phyloP scores from a whole-genome alignment of 2,329 filamentous ascomycete genomes.

The Aspergillus pseudoglaucus region DNA sequence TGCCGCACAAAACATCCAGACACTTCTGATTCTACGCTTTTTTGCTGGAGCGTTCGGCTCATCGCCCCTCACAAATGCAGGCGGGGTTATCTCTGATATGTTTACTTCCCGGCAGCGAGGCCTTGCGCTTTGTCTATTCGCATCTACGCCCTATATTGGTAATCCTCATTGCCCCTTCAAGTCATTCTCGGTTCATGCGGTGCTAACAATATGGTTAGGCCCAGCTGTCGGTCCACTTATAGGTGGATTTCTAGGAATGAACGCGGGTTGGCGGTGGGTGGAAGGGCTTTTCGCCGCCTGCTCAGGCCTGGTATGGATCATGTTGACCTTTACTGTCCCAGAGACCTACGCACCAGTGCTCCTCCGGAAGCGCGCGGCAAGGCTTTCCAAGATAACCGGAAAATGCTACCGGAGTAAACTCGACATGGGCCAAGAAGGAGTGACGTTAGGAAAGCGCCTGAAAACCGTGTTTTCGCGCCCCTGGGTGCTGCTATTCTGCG shows the following conservation, averaged over 20 bases:
- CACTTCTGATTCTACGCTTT: constrained; percentile 59
- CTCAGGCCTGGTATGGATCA: constrained; percentile 49
- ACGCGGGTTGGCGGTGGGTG: constrained; percentile 61
- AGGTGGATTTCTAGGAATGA: constrained; percentile 57
- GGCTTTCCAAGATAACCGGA: constrained; percentile 40
- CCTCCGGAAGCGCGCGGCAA: constrained; percentile 40
- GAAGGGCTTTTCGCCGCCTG: constrained; percentile 55
- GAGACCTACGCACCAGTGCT: constrained; percentile 41
- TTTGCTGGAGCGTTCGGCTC: constrained; percentile 56
- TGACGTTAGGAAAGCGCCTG: constrained; percentile 19
- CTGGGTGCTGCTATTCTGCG: constrained; percentile 38
- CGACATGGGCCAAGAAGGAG: constrained; percentile 6
- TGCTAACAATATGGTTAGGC: constrained; percentile 27
- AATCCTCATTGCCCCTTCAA: background rate
- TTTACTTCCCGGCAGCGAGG: constrained; percentile 47
- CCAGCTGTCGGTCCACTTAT: constrained; percentile 57
- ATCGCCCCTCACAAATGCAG: constrained; percentile 53
- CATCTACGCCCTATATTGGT: constrained; percentile 55
- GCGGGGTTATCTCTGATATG: constrained; percentile 54
- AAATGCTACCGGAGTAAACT: constrained; percentile 35
- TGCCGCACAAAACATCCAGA: constrained; percentile 38
- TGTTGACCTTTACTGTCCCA: constrained; percentile 13
- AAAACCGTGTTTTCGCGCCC: constrained; percentile 41
- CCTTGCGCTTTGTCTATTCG: constrained; percentile 56
- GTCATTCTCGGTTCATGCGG: background rate